Percentiles rank a stretch among this genome's conserved stretches.
phyloP scores from a whole-genome alignment of 495 filamentous ascomycete genomes.

The Neurospora sp. region DNA sequence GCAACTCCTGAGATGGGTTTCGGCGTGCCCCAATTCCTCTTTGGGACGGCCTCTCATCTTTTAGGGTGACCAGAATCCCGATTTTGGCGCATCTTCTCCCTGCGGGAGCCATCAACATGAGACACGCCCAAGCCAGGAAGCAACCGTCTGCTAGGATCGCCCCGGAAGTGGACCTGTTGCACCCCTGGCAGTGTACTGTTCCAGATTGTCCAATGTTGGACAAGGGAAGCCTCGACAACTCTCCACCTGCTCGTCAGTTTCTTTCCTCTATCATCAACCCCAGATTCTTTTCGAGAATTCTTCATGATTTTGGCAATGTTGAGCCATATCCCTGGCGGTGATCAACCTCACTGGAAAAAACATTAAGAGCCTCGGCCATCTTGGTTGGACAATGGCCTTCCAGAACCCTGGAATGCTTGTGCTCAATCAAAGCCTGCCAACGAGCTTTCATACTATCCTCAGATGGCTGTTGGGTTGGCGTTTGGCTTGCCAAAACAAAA shows the following conservation, averaged over 20 bases:
- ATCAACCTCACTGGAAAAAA: constrained; percentile 30
- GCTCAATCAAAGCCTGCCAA: neutral
- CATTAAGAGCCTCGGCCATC: constrained; percentile 30
- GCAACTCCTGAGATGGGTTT: neutral
- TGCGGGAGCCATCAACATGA: neutral
- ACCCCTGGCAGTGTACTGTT: neutral
- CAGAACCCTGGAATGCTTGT: neutral
- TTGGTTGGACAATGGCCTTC: constrained; percentile 16
- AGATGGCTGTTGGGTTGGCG: neutral
- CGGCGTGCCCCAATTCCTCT: neutral
- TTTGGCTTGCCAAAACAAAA: neutral
- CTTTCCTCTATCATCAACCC: neutral
- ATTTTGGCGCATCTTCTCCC: neutral
- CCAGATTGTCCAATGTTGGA: neutral
- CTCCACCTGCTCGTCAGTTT: constrained; percentile 3
- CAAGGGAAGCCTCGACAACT: neutral
- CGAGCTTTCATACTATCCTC: neutral
- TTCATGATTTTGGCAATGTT: neutral
- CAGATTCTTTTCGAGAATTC: constrained; percentile 1
- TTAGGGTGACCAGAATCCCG: neutral
- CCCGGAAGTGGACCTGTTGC: neutral
- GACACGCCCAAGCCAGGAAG: neutral
- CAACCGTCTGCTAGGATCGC: neutral
- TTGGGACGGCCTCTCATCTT: neutral
- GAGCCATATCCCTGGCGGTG: constrained; percentile 31